Conservation (phyloP, 495 filamentous ascomycete species). For the Penicillium riverlandense region DNA sequence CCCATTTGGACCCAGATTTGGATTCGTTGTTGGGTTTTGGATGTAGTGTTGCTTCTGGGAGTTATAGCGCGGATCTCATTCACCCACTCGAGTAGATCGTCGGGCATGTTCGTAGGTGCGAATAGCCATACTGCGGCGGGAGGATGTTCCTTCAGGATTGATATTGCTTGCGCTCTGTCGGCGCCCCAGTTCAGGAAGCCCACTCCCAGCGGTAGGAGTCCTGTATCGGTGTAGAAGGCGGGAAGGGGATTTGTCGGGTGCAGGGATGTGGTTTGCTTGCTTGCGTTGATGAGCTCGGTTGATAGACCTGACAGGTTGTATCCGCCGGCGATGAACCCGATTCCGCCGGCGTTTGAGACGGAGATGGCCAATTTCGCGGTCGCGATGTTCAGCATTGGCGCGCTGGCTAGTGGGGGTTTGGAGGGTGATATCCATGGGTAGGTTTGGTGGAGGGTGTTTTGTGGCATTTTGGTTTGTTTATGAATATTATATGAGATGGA, state of each 20-base stretch:
- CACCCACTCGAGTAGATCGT: constrained; percentile 47
- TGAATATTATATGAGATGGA: no score
- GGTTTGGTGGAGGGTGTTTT: neutral
- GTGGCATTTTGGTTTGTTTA: neutral
- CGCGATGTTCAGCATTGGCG: constrained; percentile 63
- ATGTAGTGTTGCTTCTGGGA: no score
- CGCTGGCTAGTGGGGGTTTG: constrained; percentile 50
- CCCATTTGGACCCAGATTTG: constrained; percentile 66
- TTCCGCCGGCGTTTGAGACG: constrained; percentile 54
- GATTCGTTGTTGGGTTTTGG: constrained; percentile 13
- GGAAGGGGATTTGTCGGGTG: neutral
- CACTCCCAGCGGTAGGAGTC: constrained; percentile 49
- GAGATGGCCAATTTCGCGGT: constrained; percentile 46
- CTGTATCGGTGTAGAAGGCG: neutral
- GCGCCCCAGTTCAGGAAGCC: constrained; percentile 50
- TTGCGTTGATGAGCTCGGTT: constrained; percentile 14
- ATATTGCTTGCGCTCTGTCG: constrained; percentile 29
- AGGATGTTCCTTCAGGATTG: constrained; percentile 30
- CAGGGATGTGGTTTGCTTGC: constrained; percentile 3
- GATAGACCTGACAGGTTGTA: constrained; percentile 20
- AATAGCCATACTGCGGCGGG: constrained; percentile 67
- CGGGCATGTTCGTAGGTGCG: constrained; percentile 35
- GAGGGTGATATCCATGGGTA: constrained; percentile 47
- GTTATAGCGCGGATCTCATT: constrained; percentile 14
- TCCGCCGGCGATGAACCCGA: constrained; percentile 40